These are phyloP conservation scores for Penicillium fuscoglaucum DNA, from an alignment of 2,329 filamentous ascomycete species.

Conservation along the genomic window DNA sequence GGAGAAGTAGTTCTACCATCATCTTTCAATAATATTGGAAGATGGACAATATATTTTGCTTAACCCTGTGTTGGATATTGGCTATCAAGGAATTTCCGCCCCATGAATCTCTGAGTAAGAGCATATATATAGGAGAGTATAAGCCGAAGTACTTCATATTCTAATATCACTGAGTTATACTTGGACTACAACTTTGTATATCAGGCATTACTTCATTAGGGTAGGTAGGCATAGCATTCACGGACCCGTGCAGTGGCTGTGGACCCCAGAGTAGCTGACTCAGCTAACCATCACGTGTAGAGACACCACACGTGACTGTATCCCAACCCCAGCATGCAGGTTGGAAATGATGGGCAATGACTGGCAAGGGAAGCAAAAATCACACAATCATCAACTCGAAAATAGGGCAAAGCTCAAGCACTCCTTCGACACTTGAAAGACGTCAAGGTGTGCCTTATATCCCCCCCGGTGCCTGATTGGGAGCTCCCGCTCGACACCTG, in stretches of 20 bases:
- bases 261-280: not conserved
- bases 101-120: not conserved
- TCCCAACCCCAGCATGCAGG: not conserved
- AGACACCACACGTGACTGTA: not conserved
- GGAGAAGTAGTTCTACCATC: not conserved
- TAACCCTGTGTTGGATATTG: not conserved
- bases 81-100: not conserved
- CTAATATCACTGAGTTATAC: not conserved
- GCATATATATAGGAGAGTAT: not conserved
- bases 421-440: not conserved
- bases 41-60: not conserved
- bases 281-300: not conserved
- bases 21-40: constrained; percentile 1
- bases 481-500: constrained; percentile 25
- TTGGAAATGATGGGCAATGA: not conserved
- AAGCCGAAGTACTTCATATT: not conserved
- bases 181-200: not conserved
- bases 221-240: not conserved
- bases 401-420: not conserved
- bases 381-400: not conserved
- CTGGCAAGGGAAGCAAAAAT: not conserved
- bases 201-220: not conserved
- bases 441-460: not conserved
- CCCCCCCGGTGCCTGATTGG: constrained; percentile 10
- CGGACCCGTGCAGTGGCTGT: too few species aligned